phyloP scores from a whole-genome alignment of 805 yeast species.

The Candida tallmaniae region DNA sequence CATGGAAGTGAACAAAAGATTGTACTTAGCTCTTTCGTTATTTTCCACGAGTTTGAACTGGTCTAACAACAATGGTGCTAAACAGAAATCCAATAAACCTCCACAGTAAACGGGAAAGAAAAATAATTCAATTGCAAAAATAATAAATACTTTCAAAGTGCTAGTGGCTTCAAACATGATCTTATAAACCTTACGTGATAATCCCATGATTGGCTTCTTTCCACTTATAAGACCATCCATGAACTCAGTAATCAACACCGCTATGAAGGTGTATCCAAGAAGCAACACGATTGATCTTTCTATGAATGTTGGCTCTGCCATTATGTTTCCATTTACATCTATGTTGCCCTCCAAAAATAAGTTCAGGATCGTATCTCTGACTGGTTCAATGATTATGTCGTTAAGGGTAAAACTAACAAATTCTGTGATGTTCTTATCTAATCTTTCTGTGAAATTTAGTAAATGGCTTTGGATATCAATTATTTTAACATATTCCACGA shows the following conservation, averaged over 20 bases:
- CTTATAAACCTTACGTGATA: conserved; percentile 47
- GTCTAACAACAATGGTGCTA: conserved; percentile 46
- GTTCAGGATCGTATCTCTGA: conserved; percentile 10
- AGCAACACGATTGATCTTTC: conserved; percentile 36
- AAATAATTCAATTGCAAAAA: conserved; percentile 76
- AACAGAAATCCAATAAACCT: conserved; percentile 61
- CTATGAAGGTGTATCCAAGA: conserved; percentile 30
- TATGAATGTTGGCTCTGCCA: conserved; percentile 23
- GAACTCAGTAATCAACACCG: conserved; percentile 18
- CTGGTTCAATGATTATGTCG: conserved; percentile 18
- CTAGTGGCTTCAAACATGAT: conserved; percentile 51
- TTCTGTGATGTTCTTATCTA: conserved; percentile 12
- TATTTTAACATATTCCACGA: neutral
- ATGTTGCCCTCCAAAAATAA: conserved; percentile 12
- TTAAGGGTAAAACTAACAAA: conserved; percentile 10
- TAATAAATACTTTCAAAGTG: conserved; percentile 67
- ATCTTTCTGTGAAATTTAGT: neutral
- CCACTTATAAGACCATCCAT: conserved; percentile 29
- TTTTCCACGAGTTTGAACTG: conserved; percentile 2
- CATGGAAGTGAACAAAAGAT: conserved; percentile 8
- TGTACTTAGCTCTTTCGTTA: conserved; percentile 1
- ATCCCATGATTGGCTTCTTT: conserved; percentile 44
- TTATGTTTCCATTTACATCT: conserved; percentile 5
- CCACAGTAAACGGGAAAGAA: conserved; percentile 89
- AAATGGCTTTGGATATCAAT: neutral